A percentile compares a stretch with the other conserved stretches of the same genome.
phyloP scores from a whole-genome alignment of 2,329 filamentous ascomycete genomes.

The Cladosporium sp. region DNA sequence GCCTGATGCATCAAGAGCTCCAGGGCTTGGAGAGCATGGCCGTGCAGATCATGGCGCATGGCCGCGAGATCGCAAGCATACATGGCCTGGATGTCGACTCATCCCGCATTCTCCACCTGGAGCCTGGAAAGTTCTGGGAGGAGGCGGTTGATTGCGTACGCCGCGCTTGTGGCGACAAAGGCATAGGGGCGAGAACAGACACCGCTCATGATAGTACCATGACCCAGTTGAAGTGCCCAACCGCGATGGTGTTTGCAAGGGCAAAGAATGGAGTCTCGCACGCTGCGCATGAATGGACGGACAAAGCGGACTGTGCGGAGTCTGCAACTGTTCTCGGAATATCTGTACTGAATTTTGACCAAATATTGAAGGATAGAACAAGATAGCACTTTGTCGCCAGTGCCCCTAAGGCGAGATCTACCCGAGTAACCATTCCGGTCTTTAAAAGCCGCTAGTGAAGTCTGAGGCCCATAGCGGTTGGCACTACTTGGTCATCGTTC shows the following conservation, averaged over 20 bases:
- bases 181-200: conserved; percentile 28
- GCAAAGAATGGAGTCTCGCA: conserved; percentile 35
- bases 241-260: conserved; percentile 38
- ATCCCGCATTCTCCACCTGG: conserved; percentile 27
- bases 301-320: conserved; percentile 32
- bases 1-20: conserved; percentile 34
- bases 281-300: conserved; percentile 31
- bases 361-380: conserved; percentile 29
- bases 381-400: background rate
- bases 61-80: background rate
- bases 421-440: background rate
- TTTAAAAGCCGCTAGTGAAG: background rate
- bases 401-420: background rate
- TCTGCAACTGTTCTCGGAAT: conserved; percentile 31
- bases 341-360: conserved; percentile 35
- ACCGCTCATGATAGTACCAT: conserved; percentile 37
- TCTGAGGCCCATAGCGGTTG: background rate
- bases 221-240: conserved; percentile 33
- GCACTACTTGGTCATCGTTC: background rate
- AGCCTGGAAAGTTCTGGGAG: conserved; percentile 25
- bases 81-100: conserved; percentile 23
- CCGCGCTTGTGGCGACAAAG: conserved; percentile 32
- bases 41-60: conserved; percentile 25
- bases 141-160: conserved; percentile 30
- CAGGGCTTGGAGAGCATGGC: conserved; percentile 31